These are phyloP conservation scores for Wickerhamomyces xylosicus DNA, from an alignment of 805 yeast genomes.

Conservation along the genomic window DNA sequence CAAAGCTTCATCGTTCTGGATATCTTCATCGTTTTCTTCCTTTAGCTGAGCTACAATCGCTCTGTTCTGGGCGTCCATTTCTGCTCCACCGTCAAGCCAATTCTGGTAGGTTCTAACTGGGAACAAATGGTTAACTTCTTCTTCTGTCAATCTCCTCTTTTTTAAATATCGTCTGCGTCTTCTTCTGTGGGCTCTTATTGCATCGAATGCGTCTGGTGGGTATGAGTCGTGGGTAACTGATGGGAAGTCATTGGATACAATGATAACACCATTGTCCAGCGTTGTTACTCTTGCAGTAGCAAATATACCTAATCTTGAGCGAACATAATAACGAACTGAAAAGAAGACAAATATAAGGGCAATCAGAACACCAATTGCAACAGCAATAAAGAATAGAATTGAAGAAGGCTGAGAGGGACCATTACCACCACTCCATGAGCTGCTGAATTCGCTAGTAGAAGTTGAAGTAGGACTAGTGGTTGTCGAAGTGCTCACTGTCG, in stretches of 20 bases:
- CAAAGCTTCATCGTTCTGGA: conserved; percentile 2
- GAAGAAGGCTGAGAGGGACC: conserved; percentile 40
- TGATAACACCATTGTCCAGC: conserved; percentile 9
- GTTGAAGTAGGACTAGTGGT: too few species aligned
- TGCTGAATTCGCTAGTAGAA: too few species aligned
- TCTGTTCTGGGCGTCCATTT: conserved; percentile 33
- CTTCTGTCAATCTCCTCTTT: conserved; percentile 41
- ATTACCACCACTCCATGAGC: too few species aligned
- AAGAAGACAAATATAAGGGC: conserved; percentile 48
- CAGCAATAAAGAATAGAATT: conserved; percentile 51
- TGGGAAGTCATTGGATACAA: conserved; percentile 16
- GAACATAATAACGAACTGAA: conserved; percentile 47
- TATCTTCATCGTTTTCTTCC: conserved; percentile 16
- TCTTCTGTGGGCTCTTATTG: conserved; percentile 14
- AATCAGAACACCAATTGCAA: conserved; percentile 49
- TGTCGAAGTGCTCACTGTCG: too few species aligned
- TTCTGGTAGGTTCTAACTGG: conserved; percentile 46
- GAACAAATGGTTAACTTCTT: conserved; percentile 50
- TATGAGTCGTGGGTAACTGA: conserved; percentile 14
- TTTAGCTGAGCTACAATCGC: conserved; percentile 36
- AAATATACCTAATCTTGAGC: conserved; percentile 45
- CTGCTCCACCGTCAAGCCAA: conserved; percentile 55
- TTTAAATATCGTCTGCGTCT: conserved; percentile 33
- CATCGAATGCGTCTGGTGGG: conserved; percentile 1
- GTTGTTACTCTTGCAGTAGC: conserved; percentile 17